Base-by-base conservation (phyloP, 1,284 basidiomycete species). In the Inonotus hispidus region DNA sequence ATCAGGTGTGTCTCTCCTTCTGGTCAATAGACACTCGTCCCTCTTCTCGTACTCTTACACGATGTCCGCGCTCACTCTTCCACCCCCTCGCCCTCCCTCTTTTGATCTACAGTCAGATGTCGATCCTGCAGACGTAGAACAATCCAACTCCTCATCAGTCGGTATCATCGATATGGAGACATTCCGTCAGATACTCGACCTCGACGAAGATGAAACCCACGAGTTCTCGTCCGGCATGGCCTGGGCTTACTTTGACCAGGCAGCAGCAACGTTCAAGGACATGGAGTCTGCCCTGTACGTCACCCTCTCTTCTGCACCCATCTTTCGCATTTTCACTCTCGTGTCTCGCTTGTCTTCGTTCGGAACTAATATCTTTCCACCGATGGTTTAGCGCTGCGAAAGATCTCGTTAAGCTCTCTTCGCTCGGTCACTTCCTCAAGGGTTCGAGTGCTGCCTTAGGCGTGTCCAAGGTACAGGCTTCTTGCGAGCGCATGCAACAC, bases 361-460 rank as follows among this genome's bases (percentile, higher is more conserved):
- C 41, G 41, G 41, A 43, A 43, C 8, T 43, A 43, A 43, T 43
- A 16, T 49, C 59, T 50, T 37, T 61, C 38, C 72, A 21, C 53
- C 32, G 53, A 55, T 55, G n/a, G 38, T 14, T 35, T 32, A 93
- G 89, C 64, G 68, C 70, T 46, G 72, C 69, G 25, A 78, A 85
- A 64, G 80, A 92, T 66, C 80, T 95, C 14, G 67, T 69, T 7
- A 75, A 84, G 66, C 82, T 97, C 14, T 89, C 90, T 3, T 78
- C 79, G 16, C 79, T 92, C 11, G 95, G 94, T 0, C 95, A 98
- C 74, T 98, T 93, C 74, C 84, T 98, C 71, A 98, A 97, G 73
- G 95, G 94, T 54, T 95, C 93, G 1, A 95, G 92, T 35, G 94
- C 94, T 14, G 92, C 95, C 1, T 81, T 97, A 47, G 94, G 94